Conservation (phyloP, 768 basidiomycete genomes). For the Candolleomyces aberdarensis region DNA sequence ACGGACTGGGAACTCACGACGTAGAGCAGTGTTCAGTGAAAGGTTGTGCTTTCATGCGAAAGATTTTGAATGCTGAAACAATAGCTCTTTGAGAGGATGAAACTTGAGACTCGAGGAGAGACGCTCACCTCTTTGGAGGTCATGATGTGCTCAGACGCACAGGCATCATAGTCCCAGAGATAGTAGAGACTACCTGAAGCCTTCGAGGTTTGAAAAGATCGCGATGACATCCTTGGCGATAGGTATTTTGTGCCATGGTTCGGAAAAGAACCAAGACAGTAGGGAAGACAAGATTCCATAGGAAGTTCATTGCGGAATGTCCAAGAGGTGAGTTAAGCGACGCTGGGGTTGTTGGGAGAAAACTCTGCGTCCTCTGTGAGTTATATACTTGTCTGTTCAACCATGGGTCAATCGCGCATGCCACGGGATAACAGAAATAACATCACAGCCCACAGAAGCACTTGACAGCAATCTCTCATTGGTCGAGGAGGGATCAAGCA, state of each 20-base stretch:
- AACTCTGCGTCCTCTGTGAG: too few relatives aligned
- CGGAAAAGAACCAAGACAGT: not conserved
- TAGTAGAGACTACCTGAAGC: not conserved
- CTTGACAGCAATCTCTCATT: too few relatives aligned
- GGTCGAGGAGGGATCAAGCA: too few relatives aligned
- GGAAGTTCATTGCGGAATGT: not conserved
- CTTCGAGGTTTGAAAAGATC: not conserved
- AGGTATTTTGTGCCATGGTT: not conserved
- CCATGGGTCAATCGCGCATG: too few relatives aligned
- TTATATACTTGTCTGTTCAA: too few relatives aligned
- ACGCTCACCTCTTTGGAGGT: not conserved
- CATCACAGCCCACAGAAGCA: too few relatives aligned
- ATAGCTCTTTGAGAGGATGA: not conserved
- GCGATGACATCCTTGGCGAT: not conserved
- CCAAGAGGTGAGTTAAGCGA: too few relatives aligned
- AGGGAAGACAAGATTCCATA: not conserved
- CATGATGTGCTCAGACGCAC: not conserved
- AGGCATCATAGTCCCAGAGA: too few relatives aligned
- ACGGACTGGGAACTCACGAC: too few relatives aligned
- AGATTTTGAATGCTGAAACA: not conserved
- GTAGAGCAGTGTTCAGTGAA: not conserved
- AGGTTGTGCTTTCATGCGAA: not conserved
- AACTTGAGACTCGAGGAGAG: not conserved
- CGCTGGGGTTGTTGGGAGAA: too few relatives aligned
- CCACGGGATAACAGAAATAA: too few relatives aligned